Base-by-base conservation (phyloP, 148 eudicot species). In the Cornus controversa region DNA sequence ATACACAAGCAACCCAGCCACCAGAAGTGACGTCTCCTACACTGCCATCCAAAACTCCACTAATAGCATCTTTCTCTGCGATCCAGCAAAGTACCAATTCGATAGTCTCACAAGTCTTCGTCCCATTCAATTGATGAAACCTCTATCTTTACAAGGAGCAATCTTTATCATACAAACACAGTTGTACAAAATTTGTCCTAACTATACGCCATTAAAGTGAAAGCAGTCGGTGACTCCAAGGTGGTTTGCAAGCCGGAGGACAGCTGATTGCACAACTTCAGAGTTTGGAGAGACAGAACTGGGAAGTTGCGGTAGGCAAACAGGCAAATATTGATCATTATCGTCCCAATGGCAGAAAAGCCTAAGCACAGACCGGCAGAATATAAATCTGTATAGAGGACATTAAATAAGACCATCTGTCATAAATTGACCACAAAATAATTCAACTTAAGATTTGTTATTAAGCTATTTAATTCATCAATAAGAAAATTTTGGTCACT, bases 221-320 rank as follows among this genome's bases (percentile, higher is more conserved):
- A 94, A 94, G 79, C 87, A 84, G 78, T 87, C 82, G 8, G 89
- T 75, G 71, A 96, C 99, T 72, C 86, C 79, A 53, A 96, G 92
- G 79, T 85, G 90, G 66, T 78, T 85, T 70, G 98, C 98, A 57
- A 96, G 98, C 78, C 80, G 86, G 64, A 79, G 77, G 54, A 96
- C 75, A 66, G 84, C 76, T 11, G 97, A 86, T 75, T 82, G 87
- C 74, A 96, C 97, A 22, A 81, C 90, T 78, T 90, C 93, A 74
- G 95, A 86, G 79, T 85, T 84, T 47, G 94, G 91, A 68, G 94
- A 85, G 34, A 96, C 75, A 10, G 87, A 84, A 64, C 71, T 76
- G 2, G 93, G 98, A 82, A 96, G 98, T 72, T 87, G 80, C 25
- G 99, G 99, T 75, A 92, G 71, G 85, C 99, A 96, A 29, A 80